phyloP scores from a whole-genome alignment of 2,329 filamentous ascomycete genomes.

The Malbranchea cinnamomea region DNA sequence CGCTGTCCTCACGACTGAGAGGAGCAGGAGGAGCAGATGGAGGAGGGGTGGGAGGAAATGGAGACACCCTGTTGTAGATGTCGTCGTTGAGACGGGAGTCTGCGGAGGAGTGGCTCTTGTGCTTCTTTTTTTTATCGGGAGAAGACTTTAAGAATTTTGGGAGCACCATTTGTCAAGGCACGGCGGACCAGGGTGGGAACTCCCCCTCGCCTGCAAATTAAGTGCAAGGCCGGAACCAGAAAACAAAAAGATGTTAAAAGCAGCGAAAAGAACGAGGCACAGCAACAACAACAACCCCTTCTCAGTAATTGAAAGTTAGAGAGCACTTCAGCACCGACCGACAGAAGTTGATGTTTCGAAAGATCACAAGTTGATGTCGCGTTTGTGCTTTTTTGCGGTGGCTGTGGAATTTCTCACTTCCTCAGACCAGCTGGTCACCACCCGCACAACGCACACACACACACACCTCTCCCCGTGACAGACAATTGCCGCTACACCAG shows the following conservation, averaged over 20 bases:
- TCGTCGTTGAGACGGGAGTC: slow-evolving; percentile 6
- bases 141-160: slow-evolving; percentile 22
- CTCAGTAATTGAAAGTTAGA: too few relatives aligned
- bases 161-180: slow-evolving; percentile 18
- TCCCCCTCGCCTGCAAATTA: slow-evolving; percentile 1
- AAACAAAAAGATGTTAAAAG: slow-evolving; percentile 9
- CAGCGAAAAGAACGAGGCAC: too few relatives aligned
- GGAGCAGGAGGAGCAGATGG: background rate
- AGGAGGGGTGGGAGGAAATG: slow-evolving; percentile 2
- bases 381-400: too few relatives aligned
- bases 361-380: too few relatives aligned
- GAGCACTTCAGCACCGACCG: too few relatives aligned
- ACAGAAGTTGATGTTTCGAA: too few relatives aligned
- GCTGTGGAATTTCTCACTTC: too few relatives aligned
- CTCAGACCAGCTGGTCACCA: too few relatives aligned
- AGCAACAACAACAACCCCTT: too few relatives aligned
- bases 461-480: too few relatives aligned
- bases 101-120: slow-evolving; percentile 9
- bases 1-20: background rate
- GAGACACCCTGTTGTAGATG: slow-evolving; percentile 5
- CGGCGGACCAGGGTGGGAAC: slow-evolving; percentile 3
- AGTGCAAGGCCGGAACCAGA: background rate
- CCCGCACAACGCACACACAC: too few relatives aligned
- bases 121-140: slow-evolving; percentile 15
- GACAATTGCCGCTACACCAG: too few relatives aligned